Percentiles rank a stretch among this genome's conserved stretches.
Conservation (phyloP, 164 flowering plant species). For the Saururus chinensis region DNA sequence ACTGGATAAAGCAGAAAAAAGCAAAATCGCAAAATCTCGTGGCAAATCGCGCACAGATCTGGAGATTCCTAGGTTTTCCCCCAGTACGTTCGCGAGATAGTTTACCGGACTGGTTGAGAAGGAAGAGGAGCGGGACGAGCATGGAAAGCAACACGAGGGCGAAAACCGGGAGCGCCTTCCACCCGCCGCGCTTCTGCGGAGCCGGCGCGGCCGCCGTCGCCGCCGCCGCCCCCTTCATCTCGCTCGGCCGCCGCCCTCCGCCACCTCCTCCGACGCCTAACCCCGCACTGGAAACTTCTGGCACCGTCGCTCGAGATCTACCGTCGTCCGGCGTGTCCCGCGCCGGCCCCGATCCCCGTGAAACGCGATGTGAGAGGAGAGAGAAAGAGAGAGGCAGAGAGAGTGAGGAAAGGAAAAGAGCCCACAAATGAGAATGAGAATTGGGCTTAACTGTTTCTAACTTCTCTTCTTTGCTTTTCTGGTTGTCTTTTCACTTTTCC, state of each 20-base stretch:
- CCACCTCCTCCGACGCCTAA: constrained; percentile 3
- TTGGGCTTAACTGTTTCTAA: constrained; percentile 6
- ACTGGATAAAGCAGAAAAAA: neutral
- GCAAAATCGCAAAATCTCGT: neutral
- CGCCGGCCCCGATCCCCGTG: neutral
- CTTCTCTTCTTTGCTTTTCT: constrained; percentile 3
- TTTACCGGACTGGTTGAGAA: constrained; percentile 53
- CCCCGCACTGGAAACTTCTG: neutral
- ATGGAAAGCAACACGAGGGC: constrained; percentile 76
- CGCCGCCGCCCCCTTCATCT: constrained; percentile 9
- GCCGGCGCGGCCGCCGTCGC: constrained; percentile 39
- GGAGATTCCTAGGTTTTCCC: constrained; percentile 1
- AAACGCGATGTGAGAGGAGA: neutral
- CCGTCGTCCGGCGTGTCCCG: neutral
- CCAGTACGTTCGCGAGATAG: no score
- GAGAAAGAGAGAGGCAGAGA: no score
- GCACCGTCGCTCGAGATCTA: neutral
- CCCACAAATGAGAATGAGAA: neutral
- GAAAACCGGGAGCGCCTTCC: constrained; percentile 70
- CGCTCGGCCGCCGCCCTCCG: constrained; percentile 5
- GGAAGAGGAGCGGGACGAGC: constrained; percentile 84
- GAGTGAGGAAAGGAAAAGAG: neutral
- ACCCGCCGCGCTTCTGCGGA: constrained; percentile 48
- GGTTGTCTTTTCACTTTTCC: neutral
- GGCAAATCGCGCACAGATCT: neutral